These are phyloP conservation scores for Tylopilus subfusipes DNA, from an alignment of 768 basidiomycete species.

Conservation along the genomic window DNA sequence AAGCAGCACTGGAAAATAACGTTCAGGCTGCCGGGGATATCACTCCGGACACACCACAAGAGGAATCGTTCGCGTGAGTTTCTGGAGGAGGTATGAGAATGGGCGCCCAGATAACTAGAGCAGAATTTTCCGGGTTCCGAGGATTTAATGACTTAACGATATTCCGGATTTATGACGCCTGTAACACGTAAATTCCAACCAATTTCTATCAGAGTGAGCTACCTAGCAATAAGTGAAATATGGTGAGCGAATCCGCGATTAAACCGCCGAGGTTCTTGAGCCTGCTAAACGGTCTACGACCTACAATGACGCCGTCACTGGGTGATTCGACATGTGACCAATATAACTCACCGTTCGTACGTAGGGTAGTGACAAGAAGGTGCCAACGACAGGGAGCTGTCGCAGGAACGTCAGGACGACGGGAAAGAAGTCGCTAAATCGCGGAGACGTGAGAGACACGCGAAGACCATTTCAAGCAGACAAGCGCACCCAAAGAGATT, in stretches of 20 bases:
- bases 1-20: not conserved
- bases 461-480: not conserved
- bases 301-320: conserved; percentile 36
- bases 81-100: conserved; percentile 11
- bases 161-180: conserved; percentile 1
- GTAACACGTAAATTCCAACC: conserved; percentile 16
- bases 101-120: not conserved
- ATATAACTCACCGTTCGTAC: conserved; percentile 64
- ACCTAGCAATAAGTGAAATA: conserved; percentile 1
- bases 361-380: conserved; percentile 80
- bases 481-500: conserved; percentile 86
- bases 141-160: not conserved
- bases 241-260: conserved; percentile 16
- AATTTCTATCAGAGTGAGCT: conserved; percentile 9
- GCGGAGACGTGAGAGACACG: conserved; percentile 1
- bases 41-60: conserved; percentile 2
- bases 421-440: conserved; percentile 92
- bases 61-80: conserved; percentile 15
- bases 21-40: not conserved
- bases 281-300: conserved; percentile 77
- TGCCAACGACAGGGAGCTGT: conserved; percentile 90
- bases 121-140: not conserved
- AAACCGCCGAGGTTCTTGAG: conserved; percentile 72
- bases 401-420: conserved; percentile 96
- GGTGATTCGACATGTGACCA: not conserved